These are phyloP conservation scores for Daldinia vernicosa DNA, from an alignment of 495 filamentous ascomycete species.

Conservation along the genomic window DNA sequence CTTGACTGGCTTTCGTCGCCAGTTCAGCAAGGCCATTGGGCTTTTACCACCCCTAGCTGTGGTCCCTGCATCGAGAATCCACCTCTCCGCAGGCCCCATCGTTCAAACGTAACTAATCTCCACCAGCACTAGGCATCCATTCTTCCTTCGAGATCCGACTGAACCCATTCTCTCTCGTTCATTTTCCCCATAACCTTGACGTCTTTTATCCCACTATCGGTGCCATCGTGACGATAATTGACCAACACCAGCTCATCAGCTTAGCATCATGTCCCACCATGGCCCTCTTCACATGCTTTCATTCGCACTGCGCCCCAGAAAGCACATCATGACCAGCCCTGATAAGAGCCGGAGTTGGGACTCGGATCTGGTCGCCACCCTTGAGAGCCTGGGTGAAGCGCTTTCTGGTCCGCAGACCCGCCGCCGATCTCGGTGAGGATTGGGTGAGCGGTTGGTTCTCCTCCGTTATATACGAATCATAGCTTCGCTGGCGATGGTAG, in stretches of 20 bases:
- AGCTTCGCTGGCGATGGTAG: not conserved
- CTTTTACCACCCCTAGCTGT: not conserved
- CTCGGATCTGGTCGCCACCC: conserved; percentile 72
- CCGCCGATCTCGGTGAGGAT: conserved; percentile 3
- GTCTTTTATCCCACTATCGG: not conserved
- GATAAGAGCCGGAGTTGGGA: conserved; percentile 25
- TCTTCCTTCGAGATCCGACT: conserved; percentile 2
- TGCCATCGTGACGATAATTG: not conserved
- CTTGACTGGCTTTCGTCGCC: not conserved
- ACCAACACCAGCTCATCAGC: conserved; percentile 3
- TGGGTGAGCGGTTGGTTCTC: not conserved
- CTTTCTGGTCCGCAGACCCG: not conserved
- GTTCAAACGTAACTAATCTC: conserved; percentile 3
- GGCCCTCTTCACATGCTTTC: conserved; percentile 58
- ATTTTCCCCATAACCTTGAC: conserved; percentile 2
- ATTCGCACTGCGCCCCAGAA: conserved; percentile 69
- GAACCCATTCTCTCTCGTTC: not conserved
- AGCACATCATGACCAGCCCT: conserved; percentile 69
- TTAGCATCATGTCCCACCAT: conserved; percentile 62
- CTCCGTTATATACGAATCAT: conserved; percentile 2
- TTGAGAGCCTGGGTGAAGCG: conserved; percentile 67
- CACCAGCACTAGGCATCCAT: not conserved
- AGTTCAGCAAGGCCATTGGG: conserved; percentile 1
- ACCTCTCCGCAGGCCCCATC: conserved; percentile 6
- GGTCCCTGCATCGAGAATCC: conserved; percentile 11